phyloP scores from a whole-genome alignment of 106 monocot species.

The Acanthochlamys bracteata region DNA sequence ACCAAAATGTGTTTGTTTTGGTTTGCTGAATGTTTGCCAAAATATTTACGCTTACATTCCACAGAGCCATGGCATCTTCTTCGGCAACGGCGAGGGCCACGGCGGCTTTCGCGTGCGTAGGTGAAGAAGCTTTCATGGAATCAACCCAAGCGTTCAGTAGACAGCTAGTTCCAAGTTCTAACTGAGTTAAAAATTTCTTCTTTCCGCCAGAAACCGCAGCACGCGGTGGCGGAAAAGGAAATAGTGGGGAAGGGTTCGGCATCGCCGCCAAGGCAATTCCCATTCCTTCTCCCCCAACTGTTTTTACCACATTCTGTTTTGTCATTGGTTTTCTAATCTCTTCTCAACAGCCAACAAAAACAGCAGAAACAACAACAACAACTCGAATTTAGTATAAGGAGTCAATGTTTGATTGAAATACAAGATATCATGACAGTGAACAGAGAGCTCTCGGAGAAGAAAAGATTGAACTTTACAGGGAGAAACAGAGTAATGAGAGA shows the following conservation, averaged over 20 bases:
- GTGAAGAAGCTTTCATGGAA: conserved; percentile 33
- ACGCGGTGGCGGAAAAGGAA: conserved; percentile 20
- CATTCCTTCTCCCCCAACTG: conserved; percentile 23
- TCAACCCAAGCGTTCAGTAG: conserved; percentile 10
- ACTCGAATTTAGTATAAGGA: too few species aligned
- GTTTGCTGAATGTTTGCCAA: too few species aligned
- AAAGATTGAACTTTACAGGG: too few species aligned
- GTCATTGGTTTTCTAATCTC: conserved; percentile 19
- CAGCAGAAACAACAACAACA: too few species aligned
- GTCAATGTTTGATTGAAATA: too few species aligned
- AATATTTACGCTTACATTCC: not conserved
- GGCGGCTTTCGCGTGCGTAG: conserved; percentile 16
- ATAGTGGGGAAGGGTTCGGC: conserved; percentile 5
- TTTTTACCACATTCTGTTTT: conserved; percentile 29
- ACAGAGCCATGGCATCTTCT: not conserved
- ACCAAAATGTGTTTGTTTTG: too few species aligned
- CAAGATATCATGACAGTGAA: too few species aligned
- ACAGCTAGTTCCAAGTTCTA: conserved; percentile 6
- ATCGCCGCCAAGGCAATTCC: conserved; percentile 2
- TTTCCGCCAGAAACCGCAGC: not conserved
- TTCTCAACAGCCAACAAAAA: too few species aligned
- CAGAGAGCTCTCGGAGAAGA: too few species aligned
- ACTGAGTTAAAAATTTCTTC: conserved; percentile 4
- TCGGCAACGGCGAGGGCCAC: not conserved
- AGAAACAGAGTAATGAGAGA: too few species aligned